phyloP scores from a whole-genome alignment of 192 early-diverging fungal genomes.

The Dimargaris xerosporica region DNA sequence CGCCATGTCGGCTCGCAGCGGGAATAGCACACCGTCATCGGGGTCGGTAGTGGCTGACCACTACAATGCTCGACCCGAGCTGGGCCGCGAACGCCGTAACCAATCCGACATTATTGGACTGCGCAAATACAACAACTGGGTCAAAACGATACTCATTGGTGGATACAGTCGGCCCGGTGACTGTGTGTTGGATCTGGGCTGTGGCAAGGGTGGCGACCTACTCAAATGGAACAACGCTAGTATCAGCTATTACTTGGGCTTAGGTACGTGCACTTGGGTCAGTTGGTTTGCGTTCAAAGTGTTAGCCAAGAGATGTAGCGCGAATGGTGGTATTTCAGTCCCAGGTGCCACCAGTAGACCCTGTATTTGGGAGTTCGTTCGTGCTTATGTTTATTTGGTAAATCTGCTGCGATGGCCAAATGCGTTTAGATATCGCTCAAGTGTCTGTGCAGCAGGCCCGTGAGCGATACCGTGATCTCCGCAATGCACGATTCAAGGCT shows the following conservation, averaged over 20 bases:
- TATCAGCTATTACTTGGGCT: slow-evolving; percentile 61
- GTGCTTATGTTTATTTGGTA: not conserved
- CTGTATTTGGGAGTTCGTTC: not conserved
- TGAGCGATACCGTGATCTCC: slow-evolving; percentile 38
- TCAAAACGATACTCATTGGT: slow-evolving; percentile 77
- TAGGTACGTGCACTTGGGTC: slow-evolving; percentile 31
- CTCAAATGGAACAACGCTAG: slow-evolving; percentile 58
- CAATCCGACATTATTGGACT: slow-evolving; percentile 75
- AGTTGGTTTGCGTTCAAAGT: not conserved
- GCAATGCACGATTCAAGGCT: slow-evolving; percentile 45
- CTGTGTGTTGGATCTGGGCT: slow-evolving; percentile 76
- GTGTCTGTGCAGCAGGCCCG: slow-evolving; percentile 73
- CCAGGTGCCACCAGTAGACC: not conserved
- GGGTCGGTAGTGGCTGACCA: slow-evolving; percentile 45
- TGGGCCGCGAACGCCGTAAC: slow-evolving; percentile 54
- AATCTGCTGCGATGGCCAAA: slow-evolving; percentile 10
- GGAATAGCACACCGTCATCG: not conserved
- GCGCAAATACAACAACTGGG: slow-evolving; percentile 94
- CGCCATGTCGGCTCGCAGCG: not conserved
- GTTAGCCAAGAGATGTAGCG: not conserved
- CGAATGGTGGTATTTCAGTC: not conserved
- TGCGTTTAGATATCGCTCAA: slow-evolving; percentile 59
- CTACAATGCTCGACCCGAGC: slow-evolving; percentile 73
- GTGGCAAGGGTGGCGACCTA: slow-evolving; percentile 90
- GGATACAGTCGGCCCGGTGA: slow-evolving; percentile 35